Conservation (phyloP, 257 asterid genomes). For the Schizonepeta tenuifolia region DNA sequence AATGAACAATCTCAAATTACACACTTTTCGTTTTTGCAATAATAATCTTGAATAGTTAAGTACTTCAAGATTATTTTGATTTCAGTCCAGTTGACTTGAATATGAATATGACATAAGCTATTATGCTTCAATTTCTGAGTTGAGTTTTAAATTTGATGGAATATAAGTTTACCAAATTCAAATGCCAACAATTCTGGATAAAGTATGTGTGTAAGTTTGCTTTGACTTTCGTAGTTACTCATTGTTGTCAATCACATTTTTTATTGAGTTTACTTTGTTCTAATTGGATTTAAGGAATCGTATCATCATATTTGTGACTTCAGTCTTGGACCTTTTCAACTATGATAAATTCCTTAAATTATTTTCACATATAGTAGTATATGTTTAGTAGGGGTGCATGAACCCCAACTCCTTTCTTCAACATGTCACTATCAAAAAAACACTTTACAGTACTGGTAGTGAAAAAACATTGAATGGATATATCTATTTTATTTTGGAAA, state of each 20-base stretch:
- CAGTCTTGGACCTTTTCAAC: not conserved
- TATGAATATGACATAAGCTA: not conserved
- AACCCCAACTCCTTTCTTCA: not conserved
- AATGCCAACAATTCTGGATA: not conserved
- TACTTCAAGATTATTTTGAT: not conserved
- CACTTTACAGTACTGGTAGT: not conserved
- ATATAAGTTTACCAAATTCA: not conserved
- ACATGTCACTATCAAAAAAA: constrained; percentile 24
- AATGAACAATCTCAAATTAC: not conserved
- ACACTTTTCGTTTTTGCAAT: not conserved
- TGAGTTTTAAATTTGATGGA: too few relatives aligned
- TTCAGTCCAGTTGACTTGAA: not conserved
- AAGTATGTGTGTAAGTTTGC: not conserved
- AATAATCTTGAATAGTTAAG: not conserved
- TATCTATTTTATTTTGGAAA: not conserved
- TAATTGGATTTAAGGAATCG: not conserved
- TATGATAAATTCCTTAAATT: not conserved
- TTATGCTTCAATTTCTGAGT: not conserved
- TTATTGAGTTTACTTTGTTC: not conserved
- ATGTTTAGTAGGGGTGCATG: constrained; percentile 24
- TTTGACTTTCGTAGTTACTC: not conserved
- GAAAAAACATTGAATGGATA: constrained; percentile 12
- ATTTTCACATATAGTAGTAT: not conserved
- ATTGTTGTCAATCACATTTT: not conserved
- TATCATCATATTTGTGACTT: constrained; percentile 1